Evolutionary conservation across 1,284 basidiomycete genomes (phyloP), one percentile per base, ranked within the genome.

Genomic region (Peniophora sp.): DNA sequence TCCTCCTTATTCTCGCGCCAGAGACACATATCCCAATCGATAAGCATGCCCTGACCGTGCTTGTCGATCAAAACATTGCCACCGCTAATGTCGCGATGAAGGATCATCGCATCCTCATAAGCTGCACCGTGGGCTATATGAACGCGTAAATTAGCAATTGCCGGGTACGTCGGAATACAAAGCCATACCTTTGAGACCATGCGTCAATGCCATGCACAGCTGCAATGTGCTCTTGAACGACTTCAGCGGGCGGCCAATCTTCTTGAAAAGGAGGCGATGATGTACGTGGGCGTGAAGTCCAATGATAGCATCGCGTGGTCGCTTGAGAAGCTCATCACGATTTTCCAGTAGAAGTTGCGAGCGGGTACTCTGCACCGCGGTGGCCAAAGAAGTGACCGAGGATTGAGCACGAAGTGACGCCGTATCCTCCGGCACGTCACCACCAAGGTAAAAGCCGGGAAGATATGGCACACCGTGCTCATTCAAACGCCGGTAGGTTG

Each of bases 21-120:
- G 38, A n/a, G 5, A 41, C 38, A 41, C 38, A 41, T 17, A 41
- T 45, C 44, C 44, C 44, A 45, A n/a, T 45, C 44, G 23, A 45
- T 45, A 20, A 45, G 44, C 44, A 45, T 45, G 19, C 44, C 44
- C 9, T 20, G 9, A 20, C 44, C 44, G n/a, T 45, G 19, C 23
- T 45, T 25, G n/a, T 45, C 44, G 23, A 45, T 45, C 12, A 45
- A 9, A 9, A 45, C 24, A 25, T 45, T 45, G 23, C 23, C 23
- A 45, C 14, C 44, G 44, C 44, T 45, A 22, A 45, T 45, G 44
- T 45, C 44, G 9, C 23, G 44, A 25, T 45, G 44, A 9, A 45
- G 23, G n/a, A 25, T 45, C 23, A 9, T 10, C 3, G 44, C 44
- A 23, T 24, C 20, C 20, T 45, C 20, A n/a, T 23, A 20, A 3